Conservation (phyloP, 2,329 filamentous ascomycete genomes). For the Cyphellophora attinorum region DNA sequence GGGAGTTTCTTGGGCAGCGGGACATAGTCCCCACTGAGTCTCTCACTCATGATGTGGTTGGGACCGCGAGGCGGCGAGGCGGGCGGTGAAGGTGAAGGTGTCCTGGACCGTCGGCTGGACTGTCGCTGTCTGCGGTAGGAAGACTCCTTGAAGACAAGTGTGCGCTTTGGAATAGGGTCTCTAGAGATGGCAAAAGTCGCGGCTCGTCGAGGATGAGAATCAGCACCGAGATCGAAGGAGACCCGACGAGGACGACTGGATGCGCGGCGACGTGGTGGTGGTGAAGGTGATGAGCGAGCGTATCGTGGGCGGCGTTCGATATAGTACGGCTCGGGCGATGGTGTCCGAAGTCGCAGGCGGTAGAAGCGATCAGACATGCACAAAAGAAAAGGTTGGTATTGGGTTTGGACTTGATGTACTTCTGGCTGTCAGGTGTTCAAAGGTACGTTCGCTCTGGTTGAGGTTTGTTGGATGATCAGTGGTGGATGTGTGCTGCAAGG, state of each 20-base stretch:
- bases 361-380: background rate
- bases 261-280: too few relatives aligned
- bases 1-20: background rate
- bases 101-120: background rate
- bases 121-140: background rate
- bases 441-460: too few relatives aligned
- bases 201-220: too few relatives aligned
- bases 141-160: background rate
- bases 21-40: background rate
- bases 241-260: too few relatives aligned
- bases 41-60: background rate
- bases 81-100: background rate
- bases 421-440: too few relatives aligned
- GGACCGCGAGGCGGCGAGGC: background rate
- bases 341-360: background rate
- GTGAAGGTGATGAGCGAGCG: constrained; percentile 1
- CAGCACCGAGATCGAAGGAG: too few relatives aligned
- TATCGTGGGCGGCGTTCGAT: constrained; percentile 1
- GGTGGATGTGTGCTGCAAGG: too few relatives aligned
- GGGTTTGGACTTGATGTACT: too few relatives aligned
- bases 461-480: too few relatives aligned
- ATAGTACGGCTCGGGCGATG: background rate
- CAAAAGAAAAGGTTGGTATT: too few relatives aligned
- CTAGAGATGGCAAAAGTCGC: constrained; percentile 3
- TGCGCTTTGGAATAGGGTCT: background rate